Evolutionary conservation across 148 eudicot species (phyloP).

Genomic region (Pouteria glomerata): DNA sequence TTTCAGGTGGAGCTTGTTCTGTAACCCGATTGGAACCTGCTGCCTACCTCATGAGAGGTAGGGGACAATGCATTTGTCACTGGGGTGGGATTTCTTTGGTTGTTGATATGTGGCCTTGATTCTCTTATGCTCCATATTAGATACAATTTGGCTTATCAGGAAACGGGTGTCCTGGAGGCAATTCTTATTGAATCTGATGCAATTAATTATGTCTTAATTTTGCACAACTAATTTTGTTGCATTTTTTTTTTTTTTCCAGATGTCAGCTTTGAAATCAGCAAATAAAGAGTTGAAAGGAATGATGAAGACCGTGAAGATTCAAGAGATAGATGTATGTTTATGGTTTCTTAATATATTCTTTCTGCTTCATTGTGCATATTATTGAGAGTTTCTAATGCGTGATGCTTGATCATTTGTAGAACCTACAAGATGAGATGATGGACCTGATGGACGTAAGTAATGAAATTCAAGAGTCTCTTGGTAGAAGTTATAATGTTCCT

Average conservation of each 20-base stretch:
- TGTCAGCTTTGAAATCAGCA: slow-evolving; percentile 88
- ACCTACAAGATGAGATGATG: slow-evolving; percentile 92
- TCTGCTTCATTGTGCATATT: neutral
- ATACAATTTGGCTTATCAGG: neutral
- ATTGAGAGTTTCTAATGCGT: neutral
- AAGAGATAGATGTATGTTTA: slow-evolving; percentile 74
- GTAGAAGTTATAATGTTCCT: slow-evolving; percentile 81
- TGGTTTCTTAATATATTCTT: neutral
- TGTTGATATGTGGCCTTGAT: slow-evolving; percentile 10
- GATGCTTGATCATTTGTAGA: slow-evolving; percentile 32
- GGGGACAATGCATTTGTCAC: slow-evolving; percentile 29
- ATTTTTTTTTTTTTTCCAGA: slow-evolving; percentile 38
- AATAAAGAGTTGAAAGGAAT: slow-evolving; percentile 93
- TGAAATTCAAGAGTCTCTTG: slow-evolving; percentile 92
- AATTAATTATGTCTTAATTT: neutral
- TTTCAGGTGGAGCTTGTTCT: slow-evolving; percentile 36
- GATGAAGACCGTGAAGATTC: slow-evolving; percentile 88
- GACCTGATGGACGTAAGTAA: slow-evolving; percentile 90
- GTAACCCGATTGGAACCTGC: slow-evolving; percentile 50
- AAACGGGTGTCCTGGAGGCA: slow-evolving; percentile 10
- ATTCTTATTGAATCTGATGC: neutral
- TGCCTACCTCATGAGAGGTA: slow-evolving; percentile 68
- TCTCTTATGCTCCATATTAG: slow-evolving; percentile 1
- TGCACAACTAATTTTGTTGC: slow-evolving; percentile 2
- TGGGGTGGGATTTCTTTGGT: slow-evolving; percentile 14